Base-by-base conservation (phyloP, 331 rosid genomes). In the Cydonia oblonga region DNA sequence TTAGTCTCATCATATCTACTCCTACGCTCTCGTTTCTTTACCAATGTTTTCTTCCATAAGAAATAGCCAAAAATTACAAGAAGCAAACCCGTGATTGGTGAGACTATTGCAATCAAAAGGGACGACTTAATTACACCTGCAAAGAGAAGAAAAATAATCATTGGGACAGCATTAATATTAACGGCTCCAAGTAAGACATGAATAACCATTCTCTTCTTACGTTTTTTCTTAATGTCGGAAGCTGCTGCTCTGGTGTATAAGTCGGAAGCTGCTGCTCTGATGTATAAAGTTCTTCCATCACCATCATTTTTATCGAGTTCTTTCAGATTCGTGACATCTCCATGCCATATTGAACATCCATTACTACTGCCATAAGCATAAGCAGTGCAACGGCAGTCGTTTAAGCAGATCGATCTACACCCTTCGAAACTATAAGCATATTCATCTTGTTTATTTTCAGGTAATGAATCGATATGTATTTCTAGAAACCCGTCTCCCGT, bases 231-330 rank as follows among this genome's bases (percentile, higher is more conserved):
- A 0, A 83, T 24, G 14, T 38, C 85, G 1, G 87, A 86, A 72
- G 90, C 87, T 68, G 88, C 84, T 0, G 84, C 79, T 59, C 66
- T 80, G 51, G 83, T 56, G 62, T 80, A 26, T 30, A 83, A 23
- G 6, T 29, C 87, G 2, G 87, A 85, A 71, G 90, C 87, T 67
- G 90, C 86, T 0, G 83, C 78, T 58, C 66, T 80, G 46, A 86
- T 51, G 63, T 81, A 28, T 26, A 83, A 35, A 16, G 70, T 67
- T 42, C 2, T 75, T 5, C 78, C 84, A 3, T 5, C 0, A 23
- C 63, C 4, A 2, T 72, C 69, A 6, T 18, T 67, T 14, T 6
- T 0, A 7, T 40, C 49, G 1, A 32, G 61, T 64, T 79, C 77
- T 5, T 65, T 4, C 67, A 81, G 59, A 77, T 81, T 1, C 61